phyloP scores from a whole-genome alignment of 192 early-diverging fungal genomes.

The Dispira simplex region DNA sequence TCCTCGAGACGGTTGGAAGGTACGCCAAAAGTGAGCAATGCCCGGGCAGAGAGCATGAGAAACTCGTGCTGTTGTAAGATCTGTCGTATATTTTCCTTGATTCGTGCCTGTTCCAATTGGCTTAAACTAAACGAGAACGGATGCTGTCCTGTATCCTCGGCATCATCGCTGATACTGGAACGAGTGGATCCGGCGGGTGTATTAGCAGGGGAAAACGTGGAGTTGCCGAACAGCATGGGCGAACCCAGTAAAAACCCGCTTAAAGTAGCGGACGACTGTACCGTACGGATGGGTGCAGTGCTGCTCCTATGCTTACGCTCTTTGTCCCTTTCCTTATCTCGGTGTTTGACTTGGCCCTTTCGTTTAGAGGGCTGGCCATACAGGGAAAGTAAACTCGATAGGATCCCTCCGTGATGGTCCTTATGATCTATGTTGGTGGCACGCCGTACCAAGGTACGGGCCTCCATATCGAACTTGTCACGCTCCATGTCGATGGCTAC shows the following conservation, averaged over 20 bases:
- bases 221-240: not conserved
- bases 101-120: not conserved
- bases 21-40: conserved; percentile 50
- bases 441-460: conserved; percentile 1
- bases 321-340: not conserved
- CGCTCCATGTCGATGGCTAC: not conserved
- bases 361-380: not conserved
- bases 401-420: not conserved
- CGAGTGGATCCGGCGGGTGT: not conserved
- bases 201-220: not conserved
- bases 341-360: not conserved
- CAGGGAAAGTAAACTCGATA: conserved; percentile 5
- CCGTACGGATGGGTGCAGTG: not conserved
- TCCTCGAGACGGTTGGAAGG: conserved; percentile 52
- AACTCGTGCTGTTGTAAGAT: conserved; percentile 55
- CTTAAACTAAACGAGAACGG: not conserved
- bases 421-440: not conserved
- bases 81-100: conserved; percentile 32
- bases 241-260: conserved; percentile 8
- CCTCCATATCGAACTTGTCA: not conserved
- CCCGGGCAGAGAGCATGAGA: conserved; percentile 39
- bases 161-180: conserved; percentile 6
- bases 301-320: not conserved
- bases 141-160: not conserved
- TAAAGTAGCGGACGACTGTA: conserved; percentile 1